A percentile compares a stretch with the other conserved stretches of the same genome.
These are phyloP conservation scores for Cylindrodendrum hubeiense DNA, from an alignment of 2,329 filamentous ascomycete genomes.

Conservation along the genomic window DNA sequence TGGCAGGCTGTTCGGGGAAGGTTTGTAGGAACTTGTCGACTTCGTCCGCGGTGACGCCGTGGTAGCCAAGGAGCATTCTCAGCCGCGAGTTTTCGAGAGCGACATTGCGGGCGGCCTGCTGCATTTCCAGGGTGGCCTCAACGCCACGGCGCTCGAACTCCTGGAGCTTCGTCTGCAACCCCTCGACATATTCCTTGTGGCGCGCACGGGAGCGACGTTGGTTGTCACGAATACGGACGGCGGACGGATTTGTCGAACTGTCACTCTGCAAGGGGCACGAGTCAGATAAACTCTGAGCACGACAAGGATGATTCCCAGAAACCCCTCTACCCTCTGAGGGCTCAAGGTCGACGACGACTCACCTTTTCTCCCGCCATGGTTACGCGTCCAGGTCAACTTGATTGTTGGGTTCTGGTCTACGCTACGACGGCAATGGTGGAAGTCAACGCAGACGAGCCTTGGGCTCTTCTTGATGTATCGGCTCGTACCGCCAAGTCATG, in stretches of 20 bases:
- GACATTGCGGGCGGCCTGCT: slow-evolving; percentile 63
- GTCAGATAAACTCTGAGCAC: slow-evolving; percentile 33
- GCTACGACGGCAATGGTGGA: slow-evolving; percentile 38
- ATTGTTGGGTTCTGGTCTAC: slow-evolving; percentile 36
- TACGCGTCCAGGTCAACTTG: slow-evolving; percentile 37
- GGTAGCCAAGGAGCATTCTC: slow-evolving; percentile 55
- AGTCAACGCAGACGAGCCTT: slow-evolving; percentile 39
- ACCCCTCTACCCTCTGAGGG: slow-evolving; percentile 15
- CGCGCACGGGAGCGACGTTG: slow-evolving; percentile 66
- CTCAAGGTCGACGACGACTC: slow-evolving; percentile 34
- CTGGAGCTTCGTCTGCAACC: slow-evolving; percentile 59
- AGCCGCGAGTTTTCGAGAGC: slow-evolving; percentile 62
- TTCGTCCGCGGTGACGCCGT: slow-evolving; percentile 54
- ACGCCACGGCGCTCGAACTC: slow-evolving; percentile 62
- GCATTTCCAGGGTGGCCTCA: slow-evolving; percentile 65
- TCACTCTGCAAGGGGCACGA: slow-evolving; percentile 41
- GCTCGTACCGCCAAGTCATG: slow-evolving; percentile 44
- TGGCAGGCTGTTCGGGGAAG: slow-evolving; percentile 49
- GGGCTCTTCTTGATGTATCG: slow-evolving; percentile 44
- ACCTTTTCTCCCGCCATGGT: slow-evolving; percentile 47
- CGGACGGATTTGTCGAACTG: slow-evolving; percentile 48
- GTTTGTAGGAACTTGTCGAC: slow-evolving; percentile 55
- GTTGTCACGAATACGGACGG: slow-evolving; percentile 61
- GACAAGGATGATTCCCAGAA: slow-evolving; percentile 23
- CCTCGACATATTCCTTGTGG: slow-evolving; percentile 62